Evolutionary conservation across 2,329 filamentous ascomycete genomes (phyloP).

Genomic region (Microdochium trichocladiopsis): DNA sequence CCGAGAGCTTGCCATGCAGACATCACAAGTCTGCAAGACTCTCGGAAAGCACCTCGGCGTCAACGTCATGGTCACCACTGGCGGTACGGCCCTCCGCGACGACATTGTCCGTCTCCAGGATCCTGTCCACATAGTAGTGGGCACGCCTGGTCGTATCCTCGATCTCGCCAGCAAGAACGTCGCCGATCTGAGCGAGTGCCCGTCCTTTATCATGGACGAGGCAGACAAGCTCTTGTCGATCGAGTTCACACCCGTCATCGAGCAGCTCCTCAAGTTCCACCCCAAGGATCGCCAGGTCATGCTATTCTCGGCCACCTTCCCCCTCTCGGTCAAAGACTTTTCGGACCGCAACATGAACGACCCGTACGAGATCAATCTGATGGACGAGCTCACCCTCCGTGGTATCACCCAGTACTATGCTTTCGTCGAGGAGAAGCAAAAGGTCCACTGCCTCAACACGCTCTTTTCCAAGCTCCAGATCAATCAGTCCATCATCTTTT

Average conservation of each 20-base stretch:
- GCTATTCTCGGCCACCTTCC: slow-evolving; percentile 98
- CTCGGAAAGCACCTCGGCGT: slow-evolving; percentile 94
- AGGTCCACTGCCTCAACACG: slow-evolving; percentile 97
- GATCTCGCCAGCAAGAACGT: slow-evolving; percentile 95
- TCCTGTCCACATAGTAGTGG: slow-evolving; percentile 93
- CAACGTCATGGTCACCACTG: slow-evolving; percentile 99
- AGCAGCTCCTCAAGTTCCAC: slow-evolving; percentile 90
- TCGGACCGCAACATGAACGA: slow-evolving; percentile 96
- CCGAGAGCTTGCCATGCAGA: slow-evolving; percentile 93
- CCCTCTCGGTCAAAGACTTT: slow-evolving; percentile 93
- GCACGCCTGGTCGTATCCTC: slow-evolving; percentile 91
- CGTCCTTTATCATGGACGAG: slow-evolving; percentile 99
- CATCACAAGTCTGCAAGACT: slow-evolving; percentile 98
- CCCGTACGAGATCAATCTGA: slow-evolving; percentile 98
- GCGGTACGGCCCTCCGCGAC: slow-evolving; percentile 89
- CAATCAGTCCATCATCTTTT: slow-evolving; percentile 99
- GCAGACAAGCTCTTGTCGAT: slow-evolving; percentile 95
- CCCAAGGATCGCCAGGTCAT: slow-evolving; percentile 98
- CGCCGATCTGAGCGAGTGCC: slow-evolving; percentile 90
- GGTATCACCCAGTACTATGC: slow-evolving; percentile 99
- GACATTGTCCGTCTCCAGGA: slow-evolving; percentile 95
- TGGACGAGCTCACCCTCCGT: slow-evolving; percentile 96
- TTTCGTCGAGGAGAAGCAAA: slow-evolving; percentile 98
- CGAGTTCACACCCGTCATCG: slow-evolving; percentile 96
- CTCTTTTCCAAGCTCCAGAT: slow-evolving; percentile 98